These are phyloP conservation scores for Thymus quinquecostatus DNA, from an alignment of 257 asterid genomes.

Conservation along the genomic window DNA sequence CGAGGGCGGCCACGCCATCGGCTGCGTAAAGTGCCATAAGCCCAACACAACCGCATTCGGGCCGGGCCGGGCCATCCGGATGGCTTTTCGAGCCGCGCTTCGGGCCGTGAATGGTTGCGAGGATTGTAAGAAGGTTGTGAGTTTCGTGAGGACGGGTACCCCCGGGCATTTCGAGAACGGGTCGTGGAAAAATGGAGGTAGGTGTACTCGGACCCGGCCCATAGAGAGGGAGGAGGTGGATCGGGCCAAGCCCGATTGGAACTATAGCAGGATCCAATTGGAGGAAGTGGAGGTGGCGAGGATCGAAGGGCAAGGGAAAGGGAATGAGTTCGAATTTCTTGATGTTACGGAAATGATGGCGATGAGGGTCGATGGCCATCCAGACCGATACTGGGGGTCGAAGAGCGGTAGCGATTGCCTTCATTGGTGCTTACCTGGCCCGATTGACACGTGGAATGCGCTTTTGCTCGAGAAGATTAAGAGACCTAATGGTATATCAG, in stretches of 20 bases:
- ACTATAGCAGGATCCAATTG: conserved; percentile 40
- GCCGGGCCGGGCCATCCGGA: conserved; percentile 39
- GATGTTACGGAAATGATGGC: conserved; percentile 22
- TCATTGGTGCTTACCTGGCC: no score
- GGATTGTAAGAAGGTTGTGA: conserved; percentile 37
- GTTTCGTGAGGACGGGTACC: conserved; percentile 47
- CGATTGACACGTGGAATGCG: no score
- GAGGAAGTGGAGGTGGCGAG: conserved; percentile 52
- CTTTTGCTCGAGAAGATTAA: conserved; percentile 17
- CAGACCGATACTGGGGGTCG: no score
- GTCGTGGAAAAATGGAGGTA: conserved; percentile 54
- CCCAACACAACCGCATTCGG: conserved; percentile 36
- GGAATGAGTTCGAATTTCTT: conserved; percentile 43
- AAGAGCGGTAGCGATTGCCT: no score
- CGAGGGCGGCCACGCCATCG: conserved; percentile 38
- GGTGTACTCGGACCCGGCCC: conserved; percentile 47
- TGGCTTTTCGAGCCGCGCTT: conserved; percentile 45
- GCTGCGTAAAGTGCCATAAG: conserved; percentile 47
- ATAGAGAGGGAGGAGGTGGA: conserved; percentile 25
- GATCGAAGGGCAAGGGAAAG: conserved; percentile 30
- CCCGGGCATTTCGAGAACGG: conserved; percentile 66
- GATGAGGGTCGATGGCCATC: no score
- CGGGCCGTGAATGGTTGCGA: conserved; percentile 38
- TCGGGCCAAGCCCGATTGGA: conserved; percentile 32
- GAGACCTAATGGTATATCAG: not conserved